Evolutionary conservation across 345 rosid species (phyloP).

Genomic region (Citrus australasica): DNA sequence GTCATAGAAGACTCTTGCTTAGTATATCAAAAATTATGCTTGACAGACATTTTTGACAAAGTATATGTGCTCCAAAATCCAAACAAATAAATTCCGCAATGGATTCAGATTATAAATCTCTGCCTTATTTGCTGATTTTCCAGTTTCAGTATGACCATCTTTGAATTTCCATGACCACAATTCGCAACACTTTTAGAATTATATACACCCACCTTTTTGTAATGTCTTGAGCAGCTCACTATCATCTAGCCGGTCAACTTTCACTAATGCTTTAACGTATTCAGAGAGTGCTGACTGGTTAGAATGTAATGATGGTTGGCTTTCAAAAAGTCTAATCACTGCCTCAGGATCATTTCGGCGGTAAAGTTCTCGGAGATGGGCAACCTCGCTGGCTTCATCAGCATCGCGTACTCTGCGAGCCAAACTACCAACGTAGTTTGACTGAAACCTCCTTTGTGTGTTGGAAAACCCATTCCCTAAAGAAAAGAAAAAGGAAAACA

Average conservation of each 20-base stretch:
- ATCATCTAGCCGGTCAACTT: constrained; percentile 81
- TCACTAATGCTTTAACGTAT: constrained; percentile 85
- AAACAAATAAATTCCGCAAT: neutral
- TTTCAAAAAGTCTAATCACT: constrained; percentile 77
- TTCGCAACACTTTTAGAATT: neutral
- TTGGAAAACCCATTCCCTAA: constrained; percentile 31
- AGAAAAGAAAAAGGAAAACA: neutral
- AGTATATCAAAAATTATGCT: neutral
- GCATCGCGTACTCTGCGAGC: constrained; percentile 75
- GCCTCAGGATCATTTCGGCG: constrained; percentile 86
- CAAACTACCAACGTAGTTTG: constrained; percentile 73
- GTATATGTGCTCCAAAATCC: neutral
- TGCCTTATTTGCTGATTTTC: neutral
- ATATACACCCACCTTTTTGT: constrained; percentile 65
- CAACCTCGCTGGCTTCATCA: constrained; percentile 65
- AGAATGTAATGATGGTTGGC: constrained; percentile 65
- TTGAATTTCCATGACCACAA: neutral
- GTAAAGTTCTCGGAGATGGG: constrained; percentile 69
- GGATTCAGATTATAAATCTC: neutral
- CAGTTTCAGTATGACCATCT: neutral
- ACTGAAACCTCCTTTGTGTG: constrained; percentile 46
- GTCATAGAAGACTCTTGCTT: neutral
- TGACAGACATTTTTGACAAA: neutral
- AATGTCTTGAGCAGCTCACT: constrained; percentile 75
- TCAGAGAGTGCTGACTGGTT: constrained; percentile 69